Base-by-base conservation (phyloP, 441 rosid species). In the Omphalea diandra region DNA sequence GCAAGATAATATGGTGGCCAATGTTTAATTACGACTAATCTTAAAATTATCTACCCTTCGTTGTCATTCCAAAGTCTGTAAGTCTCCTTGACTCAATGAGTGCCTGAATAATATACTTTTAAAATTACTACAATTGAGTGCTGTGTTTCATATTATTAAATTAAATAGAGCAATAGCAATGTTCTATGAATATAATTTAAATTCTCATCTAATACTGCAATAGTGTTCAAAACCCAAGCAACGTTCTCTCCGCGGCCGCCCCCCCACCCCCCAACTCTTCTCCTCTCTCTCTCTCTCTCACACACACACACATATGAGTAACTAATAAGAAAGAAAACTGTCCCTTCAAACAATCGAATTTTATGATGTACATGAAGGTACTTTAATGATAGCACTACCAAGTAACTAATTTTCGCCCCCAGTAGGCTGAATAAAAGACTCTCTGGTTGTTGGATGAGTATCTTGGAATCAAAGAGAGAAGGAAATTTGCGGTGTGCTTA, bases 1-100 rank as follows among this genome's bases (percentile, higher is more conserved):
- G 31, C 76, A 74, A 78, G 83, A 74, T 71, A 76, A 75, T 17
- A 18, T 29, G 14, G 63, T 49, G 53, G 29, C 46, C 35, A 68
- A 71, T 60, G 12, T 36, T 63, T 57, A 63, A 67, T 67, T 27
- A 59, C 43, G 12, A 3, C 53, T n/a, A n/a, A 47, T 61, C 43
- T 52, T 58, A 24, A 57, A 22, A 63, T 52, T 63, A 67, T 63
- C 27, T 50, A 22, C 3, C 68, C 29, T 15, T 11, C 18, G 27
- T 35, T 22, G 33, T 24, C 6, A 49, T 38, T 54, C 9, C 10
- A 7, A 40, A 33, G 26, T 36, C 7, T n/a, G n/a, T n/a, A 35
- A 5, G 20, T 41, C 53, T 68, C 31, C 56, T 68, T 68, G 72
- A 44, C 64, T 43, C 54, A 31, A 11, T 20, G 35, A 40, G 32